A percentile compares a stretch with the other conserved stretches of the same genome.
phyloP scores from a whole-genome alignment of 2,329 filamentous ascomycete species.

The Cladosporium halotolerans region DNA sequence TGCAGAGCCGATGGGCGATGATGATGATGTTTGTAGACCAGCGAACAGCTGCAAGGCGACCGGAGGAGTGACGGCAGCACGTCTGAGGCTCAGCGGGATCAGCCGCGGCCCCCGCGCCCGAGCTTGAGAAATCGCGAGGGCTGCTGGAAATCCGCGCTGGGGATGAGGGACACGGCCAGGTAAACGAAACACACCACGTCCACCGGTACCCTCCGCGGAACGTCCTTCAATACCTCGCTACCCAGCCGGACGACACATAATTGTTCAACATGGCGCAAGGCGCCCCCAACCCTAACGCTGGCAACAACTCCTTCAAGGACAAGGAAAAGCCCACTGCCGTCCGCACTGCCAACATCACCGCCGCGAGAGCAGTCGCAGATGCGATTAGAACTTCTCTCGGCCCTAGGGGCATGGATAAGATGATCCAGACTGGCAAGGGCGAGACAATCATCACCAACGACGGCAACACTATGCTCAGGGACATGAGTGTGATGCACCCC shows the following conservation, averaged over 20 bases:
- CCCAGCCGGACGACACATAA: conserved; percentile 1
- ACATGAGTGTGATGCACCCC: conserved; percentile 99
- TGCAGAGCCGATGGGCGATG: conserved; percentile 2
- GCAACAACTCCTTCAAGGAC: conserved; percentile 65
- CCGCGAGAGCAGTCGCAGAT: conserved; percentile 94
- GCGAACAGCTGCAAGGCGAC: not conserved
- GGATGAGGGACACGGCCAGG: not conserved
- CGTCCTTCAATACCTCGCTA: not conserved
- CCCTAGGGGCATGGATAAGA: conserved; percentile 97
- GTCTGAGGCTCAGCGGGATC: not conserved
- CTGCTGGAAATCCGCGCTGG: not conserved
- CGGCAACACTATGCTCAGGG: conserved; percentile 97
- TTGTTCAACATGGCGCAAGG: conserved; percentile 32
- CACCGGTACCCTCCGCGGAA: not conserved
- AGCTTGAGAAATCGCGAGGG: conserved; percentile 1
- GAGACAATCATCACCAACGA: conserved; percentile 99
- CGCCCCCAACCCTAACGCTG: conserved; percentile 42
- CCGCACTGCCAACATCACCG: conserved; percentile 91
- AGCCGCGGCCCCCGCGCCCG: not conserved
- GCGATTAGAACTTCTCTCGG: conserved; percentile 95
- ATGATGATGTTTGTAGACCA: conserved; percentile 3
- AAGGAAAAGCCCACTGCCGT: conserved; percentile 99
- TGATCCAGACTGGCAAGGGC: conserved; percentile 95
- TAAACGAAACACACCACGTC: not conserved
- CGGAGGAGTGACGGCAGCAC: not conserved